Conservation (phyloP, 805 yeast genomes). For the Sugiyamaella boreocaroliniensis region DNA sequence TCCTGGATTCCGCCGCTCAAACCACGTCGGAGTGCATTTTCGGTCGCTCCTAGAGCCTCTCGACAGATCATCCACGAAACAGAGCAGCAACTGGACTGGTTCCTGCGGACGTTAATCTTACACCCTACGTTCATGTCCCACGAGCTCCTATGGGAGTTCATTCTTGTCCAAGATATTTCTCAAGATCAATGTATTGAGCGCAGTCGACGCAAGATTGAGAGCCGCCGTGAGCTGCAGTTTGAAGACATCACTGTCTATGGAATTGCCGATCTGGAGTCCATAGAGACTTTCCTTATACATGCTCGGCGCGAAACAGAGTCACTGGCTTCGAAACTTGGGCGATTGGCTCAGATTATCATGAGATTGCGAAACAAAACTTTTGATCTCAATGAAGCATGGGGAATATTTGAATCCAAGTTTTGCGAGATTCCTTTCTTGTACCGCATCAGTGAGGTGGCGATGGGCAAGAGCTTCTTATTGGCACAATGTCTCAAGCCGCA, state of each 20-base stretch:
- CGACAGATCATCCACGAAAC: conserved; percentile 31
- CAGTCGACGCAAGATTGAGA: conserved; percentile 23
- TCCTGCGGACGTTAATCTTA: conserved; percentile 39
- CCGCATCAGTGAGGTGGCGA: background rate
- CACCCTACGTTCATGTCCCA: conserved; percentile 35
- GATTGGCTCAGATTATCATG: conserved; percentile 10
- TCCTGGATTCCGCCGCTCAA: conserved; percentile 34
- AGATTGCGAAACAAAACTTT: conserved; percentile 14
- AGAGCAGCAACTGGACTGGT: conserved; percentile 42
- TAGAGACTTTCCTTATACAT: conserved; percentile 21
- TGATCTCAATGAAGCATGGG: conserved; percentile 17
- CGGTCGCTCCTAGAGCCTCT: conserved; percentile 27
- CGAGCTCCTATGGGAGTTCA: conserved; percentile 40
- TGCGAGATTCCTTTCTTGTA: conserved; percentile 10
- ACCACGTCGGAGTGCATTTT: conserved; percentile 25
- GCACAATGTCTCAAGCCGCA: conserved; percentile 5
- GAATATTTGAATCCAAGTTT: conserved; percentile 13
- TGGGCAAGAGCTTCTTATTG: conserved; percentile 7
- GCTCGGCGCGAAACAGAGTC: conserved; percentile 19
- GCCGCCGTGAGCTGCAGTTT: conserved; percentile 18
- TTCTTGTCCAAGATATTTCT: conserved; percentile 21
- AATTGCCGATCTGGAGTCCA: conserved; percentile 18
- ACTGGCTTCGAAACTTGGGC: conserved; percentile 3
- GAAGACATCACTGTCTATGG: conserved; percentile 19
- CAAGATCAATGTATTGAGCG: conserved; percentile 22